Conservation (phyloP, 78 protist species). For the Chrysochromulina parva region DNA sequence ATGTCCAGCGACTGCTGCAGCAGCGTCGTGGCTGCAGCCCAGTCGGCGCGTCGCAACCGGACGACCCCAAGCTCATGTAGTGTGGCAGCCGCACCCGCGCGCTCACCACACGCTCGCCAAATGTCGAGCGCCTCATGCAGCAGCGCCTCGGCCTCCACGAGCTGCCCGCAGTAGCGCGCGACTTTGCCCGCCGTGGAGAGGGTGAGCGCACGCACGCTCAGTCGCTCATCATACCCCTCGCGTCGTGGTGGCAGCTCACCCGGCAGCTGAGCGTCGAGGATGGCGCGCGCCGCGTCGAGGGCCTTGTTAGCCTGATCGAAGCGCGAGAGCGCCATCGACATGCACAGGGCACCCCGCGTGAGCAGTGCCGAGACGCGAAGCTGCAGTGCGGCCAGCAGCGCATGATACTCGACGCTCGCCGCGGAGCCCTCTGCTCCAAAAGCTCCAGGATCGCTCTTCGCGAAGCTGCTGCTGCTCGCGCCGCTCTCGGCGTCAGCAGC, state of each 20-base stretch:
- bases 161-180: not conserved
- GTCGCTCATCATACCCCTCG: not conserved
- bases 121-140: not conserved
- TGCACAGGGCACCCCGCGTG: constrained; percentile 20
- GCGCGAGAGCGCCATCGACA: not conserved
- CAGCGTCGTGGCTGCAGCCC: not conserved
- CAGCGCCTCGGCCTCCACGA: constrained; percentile 14
- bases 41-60: not conserved
- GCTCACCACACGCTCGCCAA: not conserved
- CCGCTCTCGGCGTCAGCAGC: not conserved
- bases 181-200: constrained; percentile 21
- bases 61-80: constrained; percentile 15
- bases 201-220: not conserved
- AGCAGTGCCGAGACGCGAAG: constrained; percentile 6
- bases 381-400: not conserved
- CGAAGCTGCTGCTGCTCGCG: not conserved
- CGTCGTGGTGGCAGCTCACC: not conserved
- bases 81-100: not conserved
- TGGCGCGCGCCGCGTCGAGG: not conserved
- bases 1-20: not conserved
- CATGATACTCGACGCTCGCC: too few relatives aligned
- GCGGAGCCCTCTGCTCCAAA: too few relatives aligned
- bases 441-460: too few relatives aligned
- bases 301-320: not conserved
- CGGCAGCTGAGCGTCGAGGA: not conserved